phyloP scores from a whole-genome alignment of 768 basidiomycete species.

The Tephrocybe sp. region DNA sequence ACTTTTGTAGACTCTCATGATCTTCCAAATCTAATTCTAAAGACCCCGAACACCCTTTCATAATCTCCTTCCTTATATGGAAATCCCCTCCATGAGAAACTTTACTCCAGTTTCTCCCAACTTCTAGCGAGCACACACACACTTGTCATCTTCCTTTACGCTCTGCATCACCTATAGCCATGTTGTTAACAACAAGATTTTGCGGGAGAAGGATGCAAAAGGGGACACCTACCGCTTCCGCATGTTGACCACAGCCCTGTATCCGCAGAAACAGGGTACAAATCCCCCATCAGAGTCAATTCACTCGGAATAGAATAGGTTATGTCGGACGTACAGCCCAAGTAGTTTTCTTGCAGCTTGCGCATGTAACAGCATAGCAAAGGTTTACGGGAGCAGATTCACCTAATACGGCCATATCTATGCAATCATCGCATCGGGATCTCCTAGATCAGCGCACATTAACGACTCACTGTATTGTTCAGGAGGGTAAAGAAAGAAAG shows the following conservation, averaged over 20 bases:
- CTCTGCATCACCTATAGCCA: conserved; percentile 43
- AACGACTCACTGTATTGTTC: not conserved
- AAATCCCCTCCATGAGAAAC: conserved; percentile 17
- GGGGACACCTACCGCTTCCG: conserved; percentile 51
- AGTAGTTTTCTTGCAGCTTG: conserved; percentile 64
- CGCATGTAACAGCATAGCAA: conserved; percentile 61
- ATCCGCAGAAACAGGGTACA: conserved; percentile 14
- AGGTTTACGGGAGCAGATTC: conserved; percentile 41
- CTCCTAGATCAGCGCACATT: not conserved
- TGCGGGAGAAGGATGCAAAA: conserved; percentile 8
- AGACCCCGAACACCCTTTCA: conserved; percentile 27
- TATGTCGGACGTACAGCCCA: conserved; percentile 58
- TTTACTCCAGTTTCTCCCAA: conserved; percentile 1
- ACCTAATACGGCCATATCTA: conserved; percentile 10
- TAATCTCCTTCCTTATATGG: conserved; percentile 10
- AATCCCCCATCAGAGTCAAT: conserved; percentile 6
- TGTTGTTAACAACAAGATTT: conserved; percentile 10
- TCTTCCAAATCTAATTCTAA: conserved; percentile 24
- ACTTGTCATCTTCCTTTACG: conserved; percentile 48
- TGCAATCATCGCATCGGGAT: not conserved
- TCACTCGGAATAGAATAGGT: not conserved
- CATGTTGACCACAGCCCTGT: conserved; percentile 74
- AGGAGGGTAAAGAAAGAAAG: not conserved
- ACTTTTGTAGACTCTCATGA: conserved; percentile 37
- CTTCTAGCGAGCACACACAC: conserved; percentile 33